Evolutionary conservation across 768 basidiomycete genomes (phyloP), one percentile per base, ranked within the genome.

Genomic region (Termitomyces bulborhizus): DNA sequence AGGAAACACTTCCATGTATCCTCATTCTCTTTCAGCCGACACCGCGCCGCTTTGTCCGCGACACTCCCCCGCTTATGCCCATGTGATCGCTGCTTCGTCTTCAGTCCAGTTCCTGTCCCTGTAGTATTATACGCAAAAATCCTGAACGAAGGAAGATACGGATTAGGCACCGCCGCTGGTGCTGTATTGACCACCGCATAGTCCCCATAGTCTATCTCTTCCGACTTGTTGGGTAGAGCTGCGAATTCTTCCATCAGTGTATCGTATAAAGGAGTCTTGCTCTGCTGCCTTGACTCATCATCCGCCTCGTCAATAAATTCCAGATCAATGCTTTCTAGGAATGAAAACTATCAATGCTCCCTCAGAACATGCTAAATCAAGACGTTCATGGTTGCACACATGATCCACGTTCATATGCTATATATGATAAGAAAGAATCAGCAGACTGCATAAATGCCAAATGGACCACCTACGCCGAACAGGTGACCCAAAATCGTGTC

Each of bases 321-420:
- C 9, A 88, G 72, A 66, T 85, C 83, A 26, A 72, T 72, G 6
- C 73, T 77, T 60, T 82, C 77, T 24, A 84, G 60, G 59, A 82
- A 81, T 56, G 76, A 79, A 65, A 84, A 85, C 83, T 84, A 44
- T 36, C 12, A 31, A 42, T 40, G 56, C 44, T 47, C 29, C 55
- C 57, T 57, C 41, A 65, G 47, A 50, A n/a, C 15, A 9, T 43
- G 18, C n/a, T 2, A 31, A 42, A 45, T 15, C 37, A 27, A 21
- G n/a, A 54, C 13, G 41, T 21, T 55, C 53, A 40, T 46, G 55
- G 36, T 54, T 37, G 44, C 62, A 43, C 76, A 86, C 86, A 71
- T 86, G 84, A 72, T 95, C 92, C 16, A 82, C 79, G 68, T 94
- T 93, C 88, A 88, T 88, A 68, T 93, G 86, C 84, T 87, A 56